Conservation (phyloP, 345 rosid species). For the Linum trigynum region DNA sequence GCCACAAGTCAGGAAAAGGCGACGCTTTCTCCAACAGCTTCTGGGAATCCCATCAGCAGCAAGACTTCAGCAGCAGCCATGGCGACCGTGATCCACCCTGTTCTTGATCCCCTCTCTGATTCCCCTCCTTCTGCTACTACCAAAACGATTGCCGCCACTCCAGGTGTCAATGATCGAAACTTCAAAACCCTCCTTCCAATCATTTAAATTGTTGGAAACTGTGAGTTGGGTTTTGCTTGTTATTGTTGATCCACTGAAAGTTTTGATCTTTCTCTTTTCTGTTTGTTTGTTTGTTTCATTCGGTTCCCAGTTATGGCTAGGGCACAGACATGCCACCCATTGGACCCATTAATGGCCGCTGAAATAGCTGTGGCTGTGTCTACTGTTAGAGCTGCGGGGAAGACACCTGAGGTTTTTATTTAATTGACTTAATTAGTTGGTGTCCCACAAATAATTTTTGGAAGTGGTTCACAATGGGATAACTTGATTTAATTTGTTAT, state of each 20-base stretch:
- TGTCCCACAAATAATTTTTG: neutral
- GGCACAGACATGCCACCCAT: slow-evolving; percentile 73
- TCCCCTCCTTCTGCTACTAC: neutral
- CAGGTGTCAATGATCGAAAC: neutral
- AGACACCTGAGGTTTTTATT: slow-evolving; percentile 64
- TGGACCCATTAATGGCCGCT: slow-evolving; percentile 81
- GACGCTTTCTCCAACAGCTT: slow-evolving; percentile 11
- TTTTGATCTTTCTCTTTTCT: neutral
- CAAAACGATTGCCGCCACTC: neutral
- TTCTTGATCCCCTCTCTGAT: neutral
- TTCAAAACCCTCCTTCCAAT: too few species aligned
- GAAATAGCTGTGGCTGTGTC: slow-evolving; percentile 87
- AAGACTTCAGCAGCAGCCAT: neutral
- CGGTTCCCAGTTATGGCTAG: slow-evolving; percentile 45
- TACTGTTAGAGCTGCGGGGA: slow-evolving; percentile 86
- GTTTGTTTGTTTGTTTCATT: neutral
- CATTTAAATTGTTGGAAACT: too few species aligned
- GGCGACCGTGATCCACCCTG: neutral
- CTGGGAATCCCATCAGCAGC: neutral
- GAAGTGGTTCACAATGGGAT: slow-evolving; percentile 10
- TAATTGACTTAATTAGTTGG: neutral
- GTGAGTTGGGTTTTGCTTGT: neutral
- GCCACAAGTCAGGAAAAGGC: slow-evolving; percentile 33
- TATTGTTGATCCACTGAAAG: neutral
- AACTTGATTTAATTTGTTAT: slow-evolving; percentile 6